Evolutionary conservation across 1,139 yeast species (phyloP), one percentile per base, ranked within the genome.

Genomic region (Hyphopichia pseudoburtonii): DNA sequence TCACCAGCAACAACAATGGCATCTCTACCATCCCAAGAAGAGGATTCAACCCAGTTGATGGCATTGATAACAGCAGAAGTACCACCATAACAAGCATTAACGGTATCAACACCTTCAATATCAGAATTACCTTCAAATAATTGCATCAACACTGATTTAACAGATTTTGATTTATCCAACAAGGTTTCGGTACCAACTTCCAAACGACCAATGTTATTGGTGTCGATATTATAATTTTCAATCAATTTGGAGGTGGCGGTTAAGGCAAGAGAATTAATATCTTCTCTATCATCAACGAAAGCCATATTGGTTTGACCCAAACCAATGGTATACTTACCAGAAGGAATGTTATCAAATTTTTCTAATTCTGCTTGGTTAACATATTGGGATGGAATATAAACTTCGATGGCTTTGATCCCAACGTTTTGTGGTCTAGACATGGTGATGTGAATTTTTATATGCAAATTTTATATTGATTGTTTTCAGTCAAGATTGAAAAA

Each of bases 151-250:
- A 92, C 96, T 30, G 96, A 81, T 73, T 94, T 94, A 60, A 90
- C 96, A 30, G 96, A 86, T 75, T 94, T 94, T 53, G 97, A 88
- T 71, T 92, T 94, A 71, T 94, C 99, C 56, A 94, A 74, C 55
- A 94, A 74, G 37, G 98, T 92, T 72, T 94, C 99, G 44, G 99
- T 94, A 55, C 99, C 99, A 46, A 92, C 98, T 68, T 94, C 99
- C 56, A 94, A 76, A 63, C 99, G 82, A 51, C 99, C 99, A 58
- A 94, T 80, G 39, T 78, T 69, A 59, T 74, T 69, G 41, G 89
- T 79, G 64, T 92, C 96, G 53, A 94, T 78, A 61, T 80, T 73
- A 76, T 88, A 83, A 71, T 89, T 83, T 56, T 79, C 74, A 56
- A 94, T 69, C 59, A 94, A 78, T 46, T 79, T 80, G 44, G 86